phyloP scores from a whole-genome alignment of 78 protist species.

The Dictyostelium discoideum region DNA sequence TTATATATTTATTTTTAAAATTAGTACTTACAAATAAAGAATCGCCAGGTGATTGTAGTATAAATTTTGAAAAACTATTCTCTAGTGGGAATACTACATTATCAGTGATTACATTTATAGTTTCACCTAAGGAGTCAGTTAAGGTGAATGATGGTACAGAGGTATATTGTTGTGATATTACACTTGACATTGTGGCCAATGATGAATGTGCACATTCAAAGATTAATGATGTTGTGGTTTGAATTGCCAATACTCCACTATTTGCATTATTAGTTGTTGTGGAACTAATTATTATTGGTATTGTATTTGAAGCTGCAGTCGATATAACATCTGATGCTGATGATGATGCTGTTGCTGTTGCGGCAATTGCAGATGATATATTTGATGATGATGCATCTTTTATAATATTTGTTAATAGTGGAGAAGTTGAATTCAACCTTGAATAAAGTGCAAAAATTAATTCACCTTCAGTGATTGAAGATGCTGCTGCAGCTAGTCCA shows the following conservation, averaged over 20 bases:
- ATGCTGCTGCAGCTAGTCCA: too few species aligned
- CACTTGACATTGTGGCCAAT: background rate
- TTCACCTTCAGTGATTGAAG: background rate
- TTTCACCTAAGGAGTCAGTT: background rate
- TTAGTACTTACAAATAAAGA: background rate
- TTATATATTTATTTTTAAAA: too few species aligned
- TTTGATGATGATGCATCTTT: background rate
- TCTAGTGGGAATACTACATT: background rate
- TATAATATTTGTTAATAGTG: background rate
- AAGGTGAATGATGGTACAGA: background rate
- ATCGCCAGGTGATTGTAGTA: background rate
- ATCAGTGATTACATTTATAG: background rate
- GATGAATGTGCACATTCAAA: background rate
- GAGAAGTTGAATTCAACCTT: background rate
- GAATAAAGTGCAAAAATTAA: background rate
- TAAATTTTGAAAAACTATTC: background rate
- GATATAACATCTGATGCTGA: background rate
- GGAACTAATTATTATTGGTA: background rate
- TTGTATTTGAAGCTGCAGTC: background rate
- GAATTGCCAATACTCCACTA: background rate
- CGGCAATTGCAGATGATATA: background rate
- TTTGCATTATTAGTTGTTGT: background rate
- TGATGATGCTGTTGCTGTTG: background rate
- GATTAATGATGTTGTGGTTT: background rate
- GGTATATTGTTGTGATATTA: background rate